phyloP scores from a whole-genome alignment of 1,284 basidiomycete genomes.

The Schizophyllum commune region DNA sequence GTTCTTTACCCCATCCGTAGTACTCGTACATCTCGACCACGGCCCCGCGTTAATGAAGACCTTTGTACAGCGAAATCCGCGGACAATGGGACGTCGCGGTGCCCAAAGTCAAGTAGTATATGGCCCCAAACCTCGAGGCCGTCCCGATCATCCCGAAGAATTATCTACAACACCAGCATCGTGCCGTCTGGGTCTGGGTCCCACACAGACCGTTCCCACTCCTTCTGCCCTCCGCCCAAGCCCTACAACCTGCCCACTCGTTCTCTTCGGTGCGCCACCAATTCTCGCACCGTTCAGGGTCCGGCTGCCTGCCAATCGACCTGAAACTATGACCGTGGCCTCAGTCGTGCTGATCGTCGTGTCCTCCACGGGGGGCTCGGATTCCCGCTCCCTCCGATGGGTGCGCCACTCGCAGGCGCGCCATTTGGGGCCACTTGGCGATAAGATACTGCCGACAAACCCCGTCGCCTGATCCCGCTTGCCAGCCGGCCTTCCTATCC shows the following conservation, averaged over 20 bases:
- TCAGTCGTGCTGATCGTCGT: background rate
- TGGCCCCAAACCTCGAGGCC: background rate
- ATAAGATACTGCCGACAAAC: background rate
- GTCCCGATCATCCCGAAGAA: background rate
- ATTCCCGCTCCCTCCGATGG: background rate
- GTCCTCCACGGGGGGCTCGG: background rate
- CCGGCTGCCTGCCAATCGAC: background rate
- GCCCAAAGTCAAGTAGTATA: conserved; percentile 47
- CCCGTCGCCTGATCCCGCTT: no score
- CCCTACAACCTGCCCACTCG: no score
- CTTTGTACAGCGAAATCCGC: conserved; percentile 37
- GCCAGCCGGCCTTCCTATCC: no score
- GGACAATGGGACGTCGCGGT: conserved; percentile 58
- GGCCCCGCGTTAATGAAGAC: no score
- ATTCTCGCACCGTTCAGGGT: background rate
- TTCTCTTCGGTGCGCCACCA: no score
- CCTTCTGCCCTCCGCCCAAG: no score
- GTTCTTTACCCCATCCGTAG: conserved; percentile 16
- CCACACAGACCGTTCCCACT: no score
- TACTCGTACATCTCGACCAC: no score
- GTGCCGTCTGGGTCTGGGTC: background rate
- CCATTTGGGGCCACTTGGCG: background rate
- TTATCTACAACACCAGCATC: background rate
- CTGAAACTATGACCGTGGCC: background rate
- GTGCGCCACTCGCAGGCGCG: background rate